Evolutionary conservation across 164 flowering plant genomes (phyloP), one percentile per base, ranked within the genome.

Genomic region (Dillenia turbinata): DNA sequence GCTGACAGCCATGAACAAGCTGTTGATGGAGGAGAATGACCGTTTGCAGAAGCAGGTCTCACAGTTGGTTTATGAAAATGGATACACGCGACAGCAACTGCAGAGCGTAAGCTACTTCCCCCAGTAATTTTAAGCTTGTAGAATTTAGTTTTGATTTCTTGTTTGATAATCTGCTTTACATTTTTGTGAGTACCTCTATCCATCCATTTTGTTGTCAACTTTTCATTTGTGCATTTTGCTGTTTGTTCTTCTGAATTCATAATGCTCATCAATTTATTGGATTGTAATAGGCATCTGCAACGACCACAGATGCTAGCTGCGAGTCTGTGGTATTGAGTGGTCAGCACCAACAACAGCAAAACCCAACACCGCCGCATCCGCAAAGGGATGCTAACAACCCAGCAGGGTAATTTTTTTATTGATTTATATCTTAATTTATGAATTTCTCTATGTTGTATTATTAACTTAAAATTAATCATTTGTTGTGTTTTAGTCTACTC

Each of bases 11-110:
- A 88, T 90, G 97, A 90, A 90, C 78, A 88, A 88, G 82, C 74
- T 90, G 71, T 73, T 90, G 75, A 90, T 88, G 94, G 97, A 90
- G 70, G 97, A 90, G 73, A 88, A 90, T 73, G 97, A 90, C 67
- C 87, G 97, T 17, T 69, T 90, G 61, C 96, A 87, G 75, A 90
- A 90, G 71, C 96, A 90, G 78, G 91, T 90, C 61, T 87, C 96
- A 0, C 88, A 88, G 52, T 47, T 90, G 74, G 91, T 88, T 40
- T 86, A 82, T 72, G 90, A 90, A 58, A 90, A 90, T 71, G 92
- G 96, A 13, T 87, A 66, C 66, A 84, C 87, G 92, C 77, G 78
- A n/a, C 83, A 76, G 15, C 88, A 88, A 62, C 64, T 84, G 57
- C 84, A 80, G 0, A 80, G 64, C 67, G 96, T 90, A 77, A 71